Evolutionary conservation across 1,284 basidiomycete genomes (phyloP), one percentile per base, ranked within the genome.

Genomic region (Gomphus bonarii): DNA sequence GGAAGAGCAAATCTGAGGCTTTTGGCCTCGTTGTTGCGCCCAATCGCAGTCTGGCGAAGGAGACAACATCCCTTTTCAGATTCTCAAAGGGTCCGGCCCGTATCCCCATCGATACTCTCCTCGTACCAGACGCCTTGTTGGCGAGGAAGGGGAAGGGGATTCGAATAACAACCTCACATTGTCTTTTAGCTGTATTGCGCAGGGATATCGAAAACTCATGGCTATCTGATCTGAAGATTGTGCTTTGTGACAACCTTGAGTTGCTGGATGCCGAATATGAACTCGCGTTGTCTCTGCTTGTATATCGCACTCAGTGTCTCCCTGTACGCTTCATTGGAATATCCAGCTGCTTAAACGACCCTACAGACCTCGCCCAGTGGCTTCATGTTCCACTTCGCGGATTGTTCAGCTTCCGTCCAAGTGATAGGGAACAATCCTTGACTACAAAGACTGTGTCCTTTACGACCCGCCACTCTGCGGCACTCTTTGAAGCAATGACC

Each of bases 401-500:
- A 12, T 70, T 89, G 35, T 88, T 88, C 69, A 84, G 81, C 65
- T 98, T 99, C 74, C 75, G 80, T 11, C 89, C 94, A 0, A 80
- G 76, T 44, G 87, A 94, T 64, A 83, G 94, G 35, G 90, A 94
- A 57, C 88, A 92, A 62, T 79, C 91, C 0, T 74, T 99, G 18
- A 73, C 75, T 3, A 79, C 84, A 11, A 77, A 77, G 14, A 79
- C 85, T 22, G 85, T 90, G 60, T 79, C 90, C 0, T 97, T 97
- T 72, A 87, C 86, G 30, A 86, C 94, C 55, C 82, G 92, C 0
- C 86, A 95, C 65, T 95, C 93, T 3, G 79, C 86, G 0, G 85
- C 89, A 1, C 75, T 98, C 30, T 87, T 95, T 71, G 95, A 95
- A 65, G 80, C 85, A 1, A 97, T 99, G 88, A 80, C 88, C 50